Base-by-base conservation (phyloP, 805 yeast species). In the Cyberlindnera euphorbiae region DNA sequence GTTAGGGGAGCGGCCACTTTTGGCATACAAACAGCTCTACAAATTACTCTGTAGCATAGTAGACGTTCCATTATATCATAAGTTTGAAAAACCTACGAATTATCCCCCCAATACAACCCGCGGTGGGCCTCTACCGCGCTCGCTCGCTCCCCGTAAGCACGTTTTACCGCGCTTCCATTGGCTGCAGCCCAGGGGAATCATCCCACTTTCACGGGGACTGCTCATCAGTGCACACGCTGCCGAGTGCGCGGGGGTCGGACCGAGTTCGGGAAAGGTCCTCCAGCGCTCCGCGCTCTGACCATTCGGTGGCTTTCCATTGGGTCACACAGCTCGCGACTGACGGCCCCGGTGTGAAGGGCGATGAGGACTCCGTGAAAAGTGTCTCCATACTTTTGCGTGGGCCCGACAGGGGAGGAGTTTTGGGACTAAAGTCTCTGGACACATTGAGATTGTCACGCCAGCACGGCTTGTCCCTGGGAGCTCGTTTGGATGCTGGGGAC, bases 241-340 rank as follows among this genome's bases (percentile, higher is more conserved):
- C 41, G 36, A 37, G 33, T 11, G 23, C 36, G 33, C 32, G 38
- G 32, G 36, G 26, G 28, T 25, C 33, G 36, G 35, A 9, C 43
- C 43, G 43, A 39, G 26, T 15, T 39, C 43, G 43, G 43, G 26
- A 35, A 39, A 39, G 39, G 26, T 13, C 39, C 31, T 17, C 9
- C 9, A 9, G 22, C 22, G 9, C 7, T n/a, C n/a, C n/a, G n/a
- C 9, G n/a, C 7, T 13, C 28, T 26, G 16, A 26, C 28, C 28
- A 26, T 26, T 26, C 17, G 13, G 17, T 9, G 17, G 12, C 5
- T 8, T 14, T n/a, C 14, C 15, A 26, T 26, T 26, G 28, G 28
- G 22, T 19, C 22, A 9, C 9, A 19, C 9, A 19, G 7, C 9
- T 19, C 9, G 7, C 9, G 7, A 7, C 9, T 19, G 22, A 19